Evolutionary conservation across 2,329 filamentous ascomycete genomes (phyloP), one percentile per base, ranked within the genome.

Genomic region (Nigrograna mackinnonii): DNA sequence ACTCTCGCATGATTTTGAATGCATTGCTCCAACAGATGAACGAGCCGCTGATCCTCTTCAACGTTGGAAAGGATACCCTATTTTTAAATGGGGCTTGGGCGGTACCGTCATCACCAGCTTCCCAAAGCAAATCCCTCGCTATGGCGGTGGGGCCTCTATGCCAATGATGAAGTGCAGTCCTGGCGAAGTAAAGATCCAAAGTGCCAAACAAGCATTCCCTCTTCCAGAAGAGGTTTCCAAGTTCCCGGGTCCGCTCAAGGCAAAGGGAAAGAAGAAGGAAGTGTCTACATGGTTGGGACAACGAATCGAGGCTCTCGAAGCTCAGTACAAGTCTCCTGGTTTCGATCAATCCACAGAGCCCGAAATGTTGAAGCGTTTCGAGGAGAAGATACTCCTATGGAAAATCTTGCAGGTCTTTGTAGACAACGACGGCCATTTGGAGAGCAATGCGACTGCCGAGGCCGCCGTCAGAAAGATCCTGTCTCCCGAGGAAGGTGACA

Each of bases 211-310:
- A 32, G 75, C 89, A 21, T 73, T 89, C 33, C 84, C 88, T 4
- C 73, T 91, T 6, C 75, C 82, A 18, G 89, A 94, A 22, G 80
- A 84, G 2, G 73, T 94, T 36, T 79, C 83, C 14, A 90, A 85
- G 54, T 97, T 97, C 59, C 94, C 94, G 0, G 94, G 94, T 0
- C 94, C 95, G 3, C 73, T 99, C 20, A 91, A 87, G 67, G 80
- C 84, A 30, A 97, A 96, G 64, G 84, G 85, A 2, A 97, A 96
- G 77, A 99, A 99, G 77, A 99, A 97, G 73, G 92, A 99, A 41
- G 81, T 90, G 0, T 57, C 91, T 32, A 70, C 82, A 2, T 99
- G 95, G 94, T 76, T 99, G 33, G 80, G 78, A 4, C 75, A 79
- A 45, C 89, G 86, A 39, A 92, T 97, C 42, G 85, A 89, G 26